phyloP scores from a whole-genome alignment of 768 basidiomycete species.

The Tricholoma matsutake region DNA sequence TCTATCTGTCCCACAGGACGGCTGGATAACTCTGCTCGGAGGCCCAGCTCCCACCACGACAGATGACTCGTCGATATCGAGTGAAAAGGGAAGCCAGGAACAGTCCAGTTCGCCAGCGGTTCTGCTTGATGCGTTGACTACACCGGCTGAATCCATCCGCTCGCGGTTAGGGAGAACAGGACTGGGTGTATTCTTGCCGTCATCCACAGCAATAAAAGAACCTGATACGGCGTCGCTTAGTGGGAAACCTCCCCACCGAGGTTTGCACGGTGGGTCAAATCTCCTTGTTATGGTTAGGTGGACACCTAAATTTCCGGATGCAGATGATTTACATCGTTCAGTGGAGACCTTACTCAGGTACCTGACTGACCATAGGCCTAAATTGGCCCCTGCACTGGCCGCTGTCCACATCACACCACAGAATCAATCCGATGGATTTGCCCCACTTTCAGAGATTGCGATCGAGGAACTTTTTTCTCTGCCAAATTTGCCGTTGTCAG shows the following conservation, averaged over 20 bases:
- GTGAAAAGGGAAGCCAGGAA: constrained; percentile 17
- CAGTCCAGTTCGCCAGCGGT: constrained; percentile 27
- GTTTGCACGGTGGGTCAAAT: constrained; percentile 27
- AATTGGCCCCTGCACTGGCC: constrained; percentile 74
- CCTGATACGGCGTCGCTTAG: constrained; percentile 50
- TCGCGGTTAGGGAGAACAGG: constrained; percentile 50
- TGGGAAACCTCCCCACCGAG: constrained; percentile 29
- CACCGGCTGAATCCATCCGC: constrained; percentile 41
- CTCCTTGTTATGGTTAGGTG: constrained; percentile 10
- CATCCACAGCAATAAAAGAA: constrained; percentile 51
- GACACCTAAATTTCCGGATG: neutral
- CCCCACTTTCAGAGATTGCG: constrained; percentile 69
- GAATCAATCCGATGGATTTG: constrained; percentile 62
- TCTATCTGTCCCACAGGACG: constrained; percentile 60
- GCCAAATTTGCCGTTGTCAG: constrained; percentile 70
- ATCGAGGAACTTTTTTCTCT: constrained; percentile 73
- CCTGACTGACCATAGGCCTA: constrained; percentile 86
- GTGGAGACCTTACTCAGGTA: constrained; percentile 88
- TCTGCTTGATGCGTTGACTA: constrained; percentile 30
- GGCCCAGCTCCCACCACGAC: constrained; percentile 46
- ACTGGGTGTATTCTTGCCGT: constrained; percentile 49
- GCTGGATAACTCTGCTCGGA: constrained; percentile 83
- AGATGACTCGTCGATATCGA: constrained; percentile 24
- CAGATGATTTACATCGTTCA: constrained; percentile 65
- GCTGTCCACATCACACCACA: constrained; percentile 65